phyloP scores from a whole-genome alignment of 208 protist species.

The Borovskyia barvae region DNA sequence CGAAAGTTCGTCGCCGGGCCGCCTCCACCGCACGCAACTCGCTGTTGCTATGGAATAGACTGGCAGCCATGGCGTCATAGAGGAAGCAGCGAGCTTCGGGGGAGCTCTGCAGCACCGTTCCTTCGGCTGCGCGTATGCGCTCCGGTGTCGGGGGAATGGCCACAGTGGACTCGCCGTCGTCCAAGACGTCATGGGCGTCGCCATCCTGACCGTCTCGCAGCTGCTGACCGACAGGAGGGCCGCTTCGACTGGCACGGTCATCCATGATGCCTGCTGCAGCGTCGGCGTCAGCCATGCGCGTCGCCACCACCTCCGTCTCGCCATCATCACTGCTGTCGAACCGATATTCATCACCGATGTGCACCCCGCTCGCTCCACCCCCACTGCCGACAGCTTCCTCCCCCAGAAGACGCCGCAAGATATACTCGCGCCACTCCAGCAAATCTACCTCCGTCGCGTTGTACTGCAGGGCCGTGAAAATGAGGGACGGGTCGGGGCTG shows the following conservation, averaged over 20 bases:
- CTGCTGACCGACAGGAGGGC: too few relatives aligned
- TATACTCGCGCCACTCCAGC: constrained; percentile 37
- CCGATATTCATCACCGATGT: not conserved
- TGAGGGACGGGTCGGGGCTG: constrained; percentile 40
- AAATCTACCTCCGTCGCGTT: constrained; percentile 53
- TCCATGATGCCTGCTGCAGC: too few relatives aligned
- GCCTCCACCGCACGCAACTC: constrained; percentile 39
- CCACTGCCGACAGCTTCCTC: not conserved
- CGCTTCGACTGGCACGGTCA: not conserved
- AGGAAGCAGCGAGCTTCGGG: constrained; percentile 78
- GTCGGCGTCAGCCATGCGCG: not conserved
- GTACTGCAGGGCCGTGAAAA: constrained; percentile 73
- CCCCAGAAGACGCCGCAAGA: constrained; percentile 30
- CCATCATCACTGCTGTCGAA: not conserved
- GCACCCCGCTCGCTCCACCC: not conserved
- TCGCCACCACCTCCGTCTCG: not conserved
- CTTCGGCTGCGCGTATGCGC: constrained; percentile 23
- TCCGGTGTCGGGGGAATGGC: constrained; percentile 1
- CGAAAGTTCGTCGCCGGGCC: constrained; percentile 36
- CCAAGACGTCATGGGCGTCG: too few relatives aligned
- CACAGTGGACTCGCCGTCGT: too few relatives aligned
- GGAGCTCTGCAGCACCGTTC: constrained; percentile 31
- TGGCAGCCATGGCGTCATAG: constrained; percentile 78
- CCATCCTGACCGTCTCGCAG: not conserved
- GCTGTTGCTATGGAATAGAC: constrained; percentile 51